These are phyloP conservation scores for Penicillium simplicissimum DNA, from an alignment of 495 filamentous ascomycete genomes.

Conservation along the genomic window DNA sequence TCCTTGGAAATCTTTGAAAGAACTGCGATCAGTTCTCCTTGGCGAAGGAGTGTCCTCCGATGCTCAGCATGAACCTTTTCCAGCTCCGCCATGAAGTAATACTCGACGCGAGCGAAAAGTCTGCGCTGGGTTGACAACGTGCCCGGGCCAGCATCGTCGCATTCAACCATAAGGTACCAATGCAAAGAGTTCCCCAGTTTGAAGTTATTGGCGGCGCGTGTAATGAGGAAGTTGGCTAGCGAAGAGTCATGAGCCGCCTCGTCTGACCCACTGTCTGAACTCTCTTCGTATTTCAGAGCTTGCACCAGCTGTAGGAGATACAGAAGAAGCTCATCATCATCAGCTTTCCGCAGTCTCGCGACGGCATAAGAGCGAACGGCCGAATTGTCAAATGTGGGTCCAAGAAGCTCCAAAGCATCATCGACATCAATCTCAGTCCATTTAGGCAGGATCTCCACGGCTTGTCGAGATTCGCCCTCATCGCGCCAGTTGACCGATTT, in stretches of 20 bases:
- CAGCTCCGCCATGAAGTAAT: slow-evolving; percentile 90
- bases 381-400: slow-evolving; percentile 85
- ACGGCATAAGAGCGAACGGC: slow-evolving; percentile 91
- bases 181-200: slow-evolving; percentile 92
- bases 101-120: slow-evolving; percentile 88
- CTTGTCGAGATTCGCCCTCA: slow-evolving; percentile 79
- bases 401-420: slow-evolving; percentile 91
- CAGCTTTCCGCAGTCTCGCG: slow-evolving; percentile 83
- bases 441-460: slow-evolving; percentile 83
- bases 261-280: slow-evolving; percentile 55
- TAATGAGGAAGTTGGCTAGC: slow-evolving; percentile 85
- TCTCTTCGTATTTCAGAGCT: slow-evolving; percentile 92
- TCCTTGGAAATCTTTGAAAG: slow-evolving; percentile 89
- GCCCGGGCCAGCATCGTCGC: slow-evolving; percentile 75
- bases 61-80: slow-evolving; percentile 59
- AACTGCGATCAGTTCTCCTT: slow-evolving; percentile 86
- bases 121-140: slow-evolving; percentile 71
- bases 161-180: slow-evolving; percentile 99
- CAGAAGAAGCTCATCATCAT: slow-evolving; percentile 88
- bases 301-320: slow-evolving; percentile 96
- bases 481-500: slow-evolving; percentile 96
- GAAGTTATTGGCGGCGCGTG: slow-evolving; percentile 79
- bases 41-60: slow-evolving; percentile 73
- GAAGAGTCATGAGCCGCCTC: slow-evolving; percentile 78
- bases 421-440: slow-evolving; percentile 99